A percentile compares a stretch with the other conserved stretches of the same genome.
Conservation (phyloP, 352 stramenopile species). For the Achlya hypogyna region DNA sequence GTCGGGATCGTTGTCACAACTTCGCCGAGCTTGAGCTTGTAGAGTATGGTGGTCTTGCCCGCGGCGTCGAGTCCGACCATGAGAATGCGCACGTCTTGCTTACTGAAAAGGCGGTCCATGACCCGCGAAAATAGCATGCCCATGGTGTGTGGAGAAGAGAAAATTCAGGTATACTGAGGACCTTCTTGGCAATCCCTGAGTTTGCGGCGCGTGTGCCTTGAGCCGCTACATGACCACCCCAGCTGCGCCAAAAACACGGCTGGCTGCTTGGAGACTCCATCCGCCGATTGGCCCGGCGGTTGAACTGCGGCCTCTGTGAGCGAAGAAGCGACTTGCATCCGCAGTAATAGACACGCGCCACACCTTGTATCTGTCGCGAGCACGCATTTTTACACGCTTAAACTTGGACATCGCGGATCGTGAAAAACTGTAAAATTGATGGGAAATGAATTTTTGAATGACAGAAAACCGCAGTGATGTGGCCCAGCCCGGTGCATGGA, state of each 20-base stretch:
- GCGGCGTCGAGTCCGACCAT: constrained; percentile 92
- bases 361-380: no score
- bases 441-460: no score
- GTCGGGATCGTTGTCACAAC: constrained; percentile 64
- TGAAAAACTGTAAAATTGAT: no score
- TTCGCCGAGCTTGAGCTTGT: constrained; percentile 78
- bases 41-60: constrained; percentile 96
- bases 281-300: neutral
- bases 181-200: neutral
- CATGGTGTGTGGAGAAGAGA: neutral
- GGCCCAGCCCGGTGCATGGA: no score
- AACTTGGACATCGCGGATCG: no score
- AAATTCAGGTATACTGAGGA: neutral
- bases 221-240: neutral
- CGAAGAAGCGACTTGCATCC: no score
- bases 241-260: neutral
- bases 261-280: no score
- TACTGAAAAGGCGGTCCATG: constrained; percentile 22
- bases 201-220: neutral
- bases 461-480: no score
- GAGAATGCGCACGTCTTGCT: constrained; percentile 88
- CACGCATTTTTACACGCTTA: no score
- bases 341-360: no score
- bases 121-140: constrained; percentile 1
- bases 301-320: neutral